phyloP scores from a whole-genome alignment of 2,329 filamentous ascomycete species.

The Graphium sp. region DNA sequence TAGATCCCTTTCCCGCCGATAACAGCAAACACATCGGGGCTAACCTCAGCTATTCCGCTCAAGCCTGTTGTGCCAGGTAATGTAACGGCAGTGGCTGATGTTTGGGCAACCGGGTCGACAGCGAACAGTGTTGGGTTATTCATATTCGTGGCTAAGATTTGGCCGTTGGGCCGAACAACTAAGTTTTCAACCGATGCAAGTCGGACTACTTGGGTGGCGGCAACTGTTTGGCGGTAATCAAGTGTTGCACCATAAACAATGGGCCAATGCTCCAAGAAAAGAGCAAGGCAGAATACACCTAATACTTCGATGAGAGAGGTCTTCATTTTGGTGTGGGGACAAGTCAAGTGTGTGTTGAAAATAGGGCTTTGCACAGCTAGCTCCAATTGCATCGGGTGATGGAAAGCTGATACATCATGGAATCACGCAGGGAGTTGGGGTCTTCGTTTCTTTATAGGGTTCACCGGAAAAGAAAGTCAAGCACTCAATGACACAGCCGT shows the following conservation, averaged over 20 bases:
- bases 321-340: too few species aligned
- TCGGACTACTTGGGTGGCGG: slow-evolving; percentile 3
- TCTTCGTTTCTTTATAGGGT: too few species aligned
- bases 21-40: slow-evolving; percentile 4
- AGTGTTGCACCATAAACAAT: not conserved
- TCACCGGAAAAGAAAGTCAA: too few species aligned
- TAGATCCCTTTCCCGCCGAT: slow-evolving; percentile 3
- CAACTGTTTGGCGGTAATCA: not conserved
- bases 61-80: slow-evolving; percentile 2
- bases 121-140: slow-evolving; percentile 2
- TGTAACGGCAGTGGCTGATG: not conserved
- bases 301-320: too few species aligned
- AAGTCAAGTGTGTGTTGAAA: too few species aligned
- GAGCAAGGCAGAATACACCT: too few species aligned
- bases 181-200: slow-evolving; percentile 4
- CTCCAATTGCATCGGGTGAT: too few species aligned
- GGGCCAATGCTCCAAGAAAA: too few species aligned
- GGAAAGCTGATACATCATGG: too few species aligned
- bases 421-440: too few species aligned
- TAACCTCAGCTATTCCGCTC: slow-evolving; percentile 3
- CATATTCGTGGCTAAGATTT: slow-evolving; percentile 5
- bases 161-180: slow-evolving; percentile 4
- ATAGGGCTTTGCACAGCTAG: too few species aligned
- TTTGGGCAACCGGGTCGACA: slow-evolving; percentile 2
- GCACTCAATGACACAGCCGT: too few species aligned